These are phyloP conservation scores for Paraphysoderma sedebokerense DNA, from an alignment of 371 early-diverging fungal genomes.

Conservation along the genomic window DNA sequence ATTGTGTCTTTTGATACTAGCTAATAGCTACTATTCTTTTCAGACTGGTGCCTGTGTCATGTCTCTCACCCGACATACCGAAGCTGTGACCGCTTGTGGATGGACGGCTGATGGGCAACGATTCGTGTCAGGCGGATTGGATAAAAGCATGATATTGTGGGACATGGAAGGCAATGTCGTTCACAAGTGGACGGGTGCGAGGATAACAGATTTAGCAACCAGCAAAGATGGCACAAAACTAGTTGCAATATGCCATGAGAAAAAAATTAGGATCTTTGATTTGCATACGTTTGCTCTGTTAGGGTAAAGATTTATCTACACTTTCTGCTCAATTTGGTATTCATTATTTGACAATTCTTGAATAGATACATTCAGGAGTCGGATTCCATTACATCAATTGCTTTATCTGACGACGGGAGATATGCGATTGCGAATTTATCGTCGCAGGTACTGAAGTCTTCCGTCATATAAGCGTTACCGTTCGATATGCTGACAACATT, in stretches of 20 bases:
- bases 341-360: not conserved
- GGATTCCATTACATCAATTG: conserved; percentile 56
- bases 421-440: conserved; percentile 57
- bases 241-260: conserved; percentile 51
- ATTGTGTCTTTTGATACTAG: not conserved
- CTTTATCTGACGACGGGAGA: conserved; percentile 46
- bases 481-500: conserved; percentile 19
- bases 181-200: conserved; percentile 44
- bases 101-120: conserved; percentile 59
- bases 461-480: too few species aligned
- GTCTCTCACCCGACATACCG: conserved; percentile 38
- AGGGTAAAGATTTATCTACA: conserved; percentile 12
- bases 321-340: not conserved
- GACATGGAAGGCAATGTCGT: conserved; percentile 39
- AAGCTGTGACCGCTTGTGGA: conserved; percentile 58
- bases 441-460: too few species aligned
- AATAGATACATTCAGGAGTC: conserved; percentile 42
- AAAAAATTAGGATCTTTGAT: conserved; percentile 51
- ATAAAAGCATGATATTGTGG: conserved; percentile 62
- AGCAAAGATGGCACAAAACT: conserved; percentile 49
- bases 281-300: conserved; percentile 35
- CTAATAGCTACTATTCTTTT: not conserved
- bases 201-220: conserved; percentile 71
- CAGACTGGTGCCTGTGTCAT: conserved; percentile 32
- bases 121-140: conserved; percentile 65